Conservation (phyloP, 805 yeast genomes). For the Sugiyamaella floridensis region DNA sequence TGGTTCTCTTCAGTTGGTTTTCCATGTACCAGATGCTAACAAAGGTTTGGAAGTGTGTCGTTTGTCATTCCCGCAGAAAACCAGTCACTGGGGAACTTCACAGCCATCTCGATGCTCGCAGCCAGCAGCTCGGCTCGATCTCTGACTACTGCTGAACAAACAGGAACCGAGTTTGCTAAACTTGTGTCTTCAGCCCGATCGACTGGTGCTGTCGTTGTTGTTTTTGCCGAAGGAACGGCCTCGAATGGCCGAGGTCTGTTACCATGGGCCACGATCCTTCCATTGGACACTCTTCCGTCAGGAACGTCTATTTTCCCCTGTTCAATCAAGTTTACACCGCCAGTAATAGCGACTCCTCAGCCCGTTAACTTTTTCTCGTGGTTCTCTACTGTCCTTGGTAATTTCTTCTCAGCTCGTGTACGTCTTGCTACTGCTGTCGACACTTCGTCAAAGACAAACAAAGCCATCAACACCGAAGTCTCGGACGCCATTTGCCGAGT, state of each 20-base stretch:
- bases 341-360: constrained; percentile 29
- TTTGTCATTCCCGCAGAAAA: constrained; percentile 33
- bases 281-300: constrained; percentile 19
- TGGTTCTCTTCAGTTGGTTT: no score
- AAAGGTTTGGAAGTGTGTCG: constrained; percentile 27
- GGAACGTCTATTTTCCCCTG: constrained; percentile 23
- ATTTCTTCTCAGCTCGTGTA: constrained; percentile 23
- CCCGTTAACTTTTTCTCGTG: constrained; percentile 27
- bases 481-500: constrained; percentile 25
- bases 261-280: constrained; percentile 39
- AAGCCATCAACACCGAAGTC: constrained; percentile 13
- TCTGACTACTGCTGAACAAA: background rate
- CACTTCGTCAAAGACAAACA: constrained; percentile 11
- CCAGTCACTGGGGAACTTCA: background rate
- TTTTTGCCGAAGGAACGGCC: constrained; percentile 77
- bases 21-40: constrained; percentile 4
- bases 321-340: constrained; percentile 31
- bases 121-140: background rate
- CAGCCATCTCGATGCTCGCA: background rate
- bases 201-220: constrained; percentile 41
- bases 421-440: constrained; percentile 25
- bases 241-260: constrained; percentile 75
- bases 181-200: constrained; percentile 24
- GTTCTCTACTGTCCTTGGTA: constrained; percentile 19
- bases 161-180: constrained; percentile 8